Conservation (phyloP, 2,329 filamentous ascomycete species). For the Pseudogymnoascus sp. region DNA sequence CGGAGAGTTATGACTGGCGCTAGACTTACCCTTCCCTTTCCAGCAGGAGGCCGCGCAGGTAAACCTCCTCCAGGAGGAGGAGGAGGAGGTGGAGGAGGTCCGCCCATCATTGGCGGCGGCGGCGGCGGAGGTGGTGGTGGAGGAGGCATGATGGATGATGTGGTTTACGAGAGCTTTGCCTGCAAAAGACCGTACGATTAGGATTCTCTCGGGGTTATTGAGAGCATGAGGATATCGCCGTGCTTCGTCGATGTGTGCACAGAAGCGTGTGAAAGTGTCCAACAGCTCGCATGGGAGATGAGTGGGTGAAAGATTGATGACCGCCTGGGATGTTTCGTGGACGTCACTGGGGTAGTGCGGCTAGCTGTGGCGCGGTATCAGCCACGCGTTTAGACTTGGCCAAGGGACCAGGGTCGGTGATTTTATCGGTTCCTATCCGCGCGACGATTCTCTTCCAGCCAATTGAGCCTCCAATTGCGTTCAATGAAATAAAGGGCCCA, state of each 20-base stretch:
- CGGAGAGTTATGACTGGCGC: conserved; percentile 19
- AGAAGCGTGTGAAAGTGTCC: neutral
- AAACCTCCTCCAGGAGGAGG: conserved; percentile 54
- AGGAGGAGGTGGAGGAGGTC: conserved; percentile 55
- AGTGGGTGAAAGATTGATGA: conserved; percentile 4
- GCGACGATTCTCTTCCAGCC: conserved; percentile 6
- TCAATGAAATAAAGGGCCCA: neutral
- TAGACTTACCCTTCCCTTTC: conserved; percentile 51
- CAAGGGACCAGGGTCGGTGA: conserved; percentile 3
- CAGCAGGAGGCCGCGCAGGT: conserved; percentile 50
- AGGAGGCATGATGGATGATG: conserved; percentile 28
- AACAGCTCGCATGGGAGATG: neutral
- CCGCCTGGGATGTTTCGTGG: conserved; percentile 9
- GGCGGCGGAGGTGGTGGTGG: conserved; percentile 68
- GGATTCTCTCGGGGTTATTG: neutral
- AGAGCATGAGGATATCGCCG: neutral
- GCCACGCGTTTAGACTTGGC: conserved; percentile 2
- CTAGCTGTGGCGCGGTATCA: conserved; percentile 8
- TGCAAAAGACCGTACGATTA: neutral
- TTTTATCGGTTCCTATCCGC: conserved; percentile 3
- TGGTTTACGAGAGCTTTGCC: conserved; percentile 1
- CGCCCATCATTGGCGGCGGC: conserved; percentile 40
- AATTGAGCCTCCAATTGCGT: neutral
- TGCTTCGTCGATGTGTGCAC: neutral
- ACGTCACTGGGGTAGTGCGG: conserved; percentile 9